phyloP scores from a whole-genome alignment of 768 basidiomycete species.

The Naganishia vishniacii region DNA sequence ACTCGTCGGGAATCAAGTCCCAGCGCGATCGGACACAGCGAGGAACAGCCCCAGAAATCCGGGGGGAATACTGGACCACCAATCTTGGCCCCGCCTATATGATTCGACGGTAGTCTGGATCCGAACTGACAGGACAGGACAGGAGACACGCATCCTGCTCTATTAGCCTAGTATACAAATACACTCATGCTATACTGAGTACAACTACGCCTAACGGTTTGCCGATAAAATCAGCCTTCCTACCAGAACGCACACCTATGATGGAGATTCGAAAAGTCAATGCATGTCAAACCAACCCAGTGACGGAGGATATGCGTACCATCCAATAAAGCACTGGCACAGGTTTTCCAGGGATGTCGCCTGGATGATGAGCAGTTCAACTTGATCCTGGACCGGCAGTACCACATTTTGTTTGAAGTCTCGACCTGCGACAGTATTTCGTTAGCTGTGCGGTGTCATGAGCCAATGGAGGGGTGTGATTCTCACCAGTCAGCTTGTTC shows the following conservation, averaged over 20 bases:
- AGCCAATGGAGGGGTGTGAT: neutral
- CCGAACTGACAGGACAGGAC: no score
- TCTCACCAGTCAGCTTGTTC: constrained; percentile 79
- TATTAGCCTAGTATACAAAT: no score
- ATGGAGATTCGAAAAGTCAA: neutral
- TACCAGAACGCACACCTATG: constrained; percentile 53
- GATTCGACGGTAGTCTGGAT: no score
- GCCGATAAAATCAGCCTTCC: no score
- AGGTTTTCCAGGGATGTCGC: constrained; percentile 91
- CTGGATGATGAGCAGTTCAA: constrained; percentile 86
- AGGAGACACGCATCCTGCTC: no score
- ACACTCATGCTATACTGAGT: no score
- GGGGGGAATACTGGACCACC: neutral
- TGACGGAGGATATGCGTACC: constrained; percentile 52
- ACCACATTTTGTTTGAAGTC: constrained; percentile 83
- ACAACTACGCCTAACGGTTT: no score
- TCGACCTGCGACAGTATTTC: constrained; percentile 55
- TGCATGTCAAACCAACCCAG: neutral
- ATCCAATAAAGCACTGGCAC: constrained; percentile 93
- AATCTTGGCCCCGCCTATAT: constrained; percentile 8
- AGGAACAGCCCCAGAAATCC: neutral
- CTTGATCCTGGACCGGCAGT: constrained; percentile 73
- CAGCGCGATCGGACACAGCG: constrained; percentile 1
- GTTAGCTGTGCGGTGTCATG: neutral
- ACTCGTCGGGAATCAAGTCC: constrained; percentile 11